A percentile compares a stretch with the other conserved stretches of the same genome.
Conservation (phyloP, 495 filamentous ascomycete species). For the Daldinia caldariorum region DNA sequence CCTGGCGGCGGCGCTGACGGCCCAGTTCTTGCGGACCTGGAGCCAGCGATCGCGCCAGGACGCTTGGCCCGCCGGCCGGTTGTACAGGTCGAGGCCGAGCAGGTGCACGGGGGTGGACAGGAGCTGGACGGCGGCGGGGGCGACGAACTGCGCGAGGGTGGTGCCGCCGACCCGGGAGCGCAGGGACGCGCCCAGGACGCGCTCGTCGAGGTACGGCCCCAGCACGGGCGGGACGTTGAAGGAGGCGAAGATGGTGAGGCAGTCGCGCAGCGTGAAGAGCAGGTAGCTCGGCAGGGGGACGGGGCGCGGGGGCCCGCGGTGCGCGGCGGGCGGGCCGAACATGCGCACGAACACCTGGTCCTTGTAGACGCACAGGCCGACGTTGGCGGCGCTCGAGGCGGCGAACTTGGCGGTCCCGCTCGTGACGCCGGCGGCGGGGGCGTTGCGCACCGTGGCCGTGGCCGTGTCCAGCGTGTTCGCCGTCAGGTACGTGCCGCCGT, state of each 20-base stretch:
- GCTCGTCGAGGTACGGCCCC: constrained; percentile 68
- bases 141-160: constrained; percentile 79
- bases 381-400: constrained; percentile 83
- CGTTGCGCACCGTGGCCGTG: constrained; percentile 69
- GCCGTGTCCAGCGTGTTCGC: constrained; percentile 89
- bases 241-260: constrained; percentile 89
- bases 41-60: constrained; percentile 66
- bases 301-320: constrained; percentile 56
- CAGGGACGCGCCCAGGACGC: constrained; percentile 59
- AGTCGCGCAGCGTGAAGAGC: constrained; percentile 86
- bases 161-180: constrained; percentile 54
- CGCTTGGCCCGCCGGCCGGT: constrained; percentile 58
- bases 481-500: constrained; percentile 90
- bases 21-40: constrained; percentile 79
- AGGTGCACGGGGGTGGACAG: constrained; percentile 88
- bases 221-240: constrained; percentile 90
- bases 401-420: constrained; percentile 83
- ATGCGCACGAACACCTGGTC: constrained; percentile 85
- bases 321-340: constrained; percentile 74
- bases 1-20: constrained; percentile 77
- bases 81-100: constrained; percentile 89
- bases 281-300: constrained; percentile 72
- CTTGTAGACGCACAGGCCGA: constrained; percentile 91
- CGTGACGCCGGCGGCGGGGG: constrained; percentile 67
- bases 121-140: constrained; percentile 83